Percentiles rank a stretch among this genome's conserved stretches.
Evolutionary conservation across 192 early-diverging fungal genomes (phyloP).

Genomic region (Polychytrium aggregatum): DNA sequence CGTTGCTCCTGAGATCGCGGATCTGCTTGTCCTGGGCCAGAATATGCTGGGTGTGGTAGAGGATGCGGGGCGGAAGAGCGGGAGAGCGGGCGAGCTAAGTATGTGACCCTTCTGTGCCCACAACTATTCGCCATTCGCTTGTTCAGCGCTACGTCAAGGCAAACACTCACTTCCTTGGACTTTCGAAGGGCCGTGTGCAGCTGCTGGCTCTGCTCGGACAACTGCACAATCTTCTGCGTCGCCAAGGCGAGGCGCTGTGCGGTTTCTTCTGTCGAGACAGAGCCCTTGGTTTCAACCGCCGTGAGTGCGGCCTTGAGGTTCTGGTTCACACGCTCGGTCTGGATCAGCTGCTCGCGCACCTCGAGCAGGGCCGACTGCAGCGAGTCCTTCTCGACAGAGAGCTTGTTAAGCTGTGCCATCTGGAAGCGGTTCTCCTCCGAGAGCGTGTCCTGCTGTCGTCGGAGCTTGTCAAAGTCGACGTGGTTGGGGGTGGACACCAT

Average conservation of each 20-base stretch:
- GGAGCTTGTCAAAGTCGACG: constrained; percentile 17
- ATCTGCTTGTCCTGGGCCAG: constrained; percentile 30
- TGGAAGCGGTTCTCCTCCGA: constrained; percentile 9
- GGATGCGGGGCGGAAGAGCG: background rate
- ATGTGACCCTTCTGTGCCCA: no score
- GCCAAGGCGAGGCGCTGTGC: constrained; percentile 25
- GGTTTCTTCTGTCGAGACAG: constrained; percentile 29
- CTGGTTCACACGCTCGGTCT: constrained; percentile 34
- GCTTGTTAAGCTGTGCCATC: constrained; percentile 34
- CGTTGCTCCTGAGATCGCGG: constrained; percentile 23
- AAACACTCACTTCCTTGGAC: constrained; percentile 31
- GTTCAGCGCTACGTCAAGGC: background rate
- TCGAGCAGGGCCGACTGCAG: constrained; percentile 38
- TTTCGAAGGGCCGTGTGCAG: constrained; percentile 31
- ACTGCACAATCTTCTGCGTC: constrained; percentile 28
- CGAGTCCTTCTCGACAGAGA: constrained; percentile 44
- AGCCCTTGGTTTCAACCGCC: constrained; percentile 26
- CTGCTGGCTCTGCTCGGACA: constrained; percentile 29
- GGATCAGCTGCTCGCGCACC: constrained; percentile 37
- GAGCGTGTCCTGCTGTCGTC: constrained; percentile 22
- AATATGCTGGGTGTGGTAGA: constrained; percentile 18
- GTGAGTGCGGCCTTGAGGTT: constrained; percentile 23
- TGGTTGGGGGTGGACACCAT: constrained; percentile 9
- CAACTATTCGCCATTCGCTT: no score
- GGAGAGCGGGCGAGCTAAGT: background rate